These are phyloP conservation scores for Dichotomocladium elegans DNA, from an alignment of 371 early-diverging fungal species.

Conservation along the genomic window DNA sequence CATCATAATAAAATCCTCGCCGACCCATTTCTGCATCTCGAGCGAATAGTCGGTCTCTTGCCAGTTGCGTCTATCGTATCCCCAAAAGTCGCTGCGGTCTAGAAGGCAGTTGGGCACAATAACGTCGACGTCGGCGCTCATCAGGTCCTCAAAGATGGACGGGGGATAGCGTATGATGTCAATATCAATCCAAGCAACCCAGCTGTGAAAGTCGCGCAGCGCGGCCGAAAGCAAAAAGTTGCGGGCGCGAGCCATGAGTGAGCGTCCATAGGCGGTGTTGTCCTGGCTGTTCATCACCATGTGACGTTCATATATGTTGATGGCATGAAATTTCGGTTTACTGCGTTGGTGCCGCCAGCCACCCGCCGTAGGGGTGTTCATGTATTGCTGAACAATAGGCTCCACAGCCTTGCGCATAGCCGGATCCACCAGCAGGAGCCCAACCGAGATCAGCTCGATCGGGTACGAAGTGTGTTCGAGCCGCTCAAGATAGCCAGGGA, in stretches of 20 bases:
- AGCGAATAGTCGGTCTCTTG: conserved; percentile 43
- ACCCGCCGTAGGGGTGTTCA: no score
- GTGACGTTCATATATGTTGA: conserved; percentile 39
- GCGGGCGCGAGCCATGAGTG: conserved; percentile 50
- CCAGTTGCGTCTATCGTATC: conserved; percentile 41
- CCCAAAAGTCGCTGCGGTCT: conserved; percentile 33
- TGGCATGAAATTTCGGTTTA: conserved; percentile 34
- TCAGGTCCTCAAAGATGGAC: conserved; percentile 50
- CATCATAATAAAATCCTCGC: conserved; percentile 26
- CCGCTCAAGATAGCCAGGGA: conserved; percentile 41
- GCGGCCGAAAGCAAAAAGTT: conserved; percentile 49
- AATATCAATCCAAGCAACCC: conserved; percentile 58
- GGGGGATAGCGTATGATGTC: conserved; percentile 45
- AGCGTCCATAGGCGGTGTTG: conserved; percentile 26
- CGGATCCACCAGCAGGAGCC: conserved; percentile 32
- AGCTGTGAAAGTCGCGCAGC: conserved; percentile 35
- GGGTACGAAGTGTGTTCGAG: conserved; percentile 38
- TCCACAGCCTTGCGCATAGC: conserved; percentile 4
- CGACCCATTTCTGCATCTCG: conserved; percentile 40
- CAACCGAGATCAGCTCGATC: conserved; percentile 36
- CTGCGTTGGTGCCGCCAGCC: no score
- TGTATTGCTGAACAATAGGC: conserved; percentile 5
- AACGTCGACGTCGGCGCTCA: conserved; percentile 45
- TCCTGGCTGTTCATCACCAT: conserved; percentile 14
- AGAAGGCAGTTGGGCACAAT: conserved; percentile 55